Conservation (phyloP, 2,329 filamentous ascomycete species). For the Pseudogymnoascus sp. region DNA sequence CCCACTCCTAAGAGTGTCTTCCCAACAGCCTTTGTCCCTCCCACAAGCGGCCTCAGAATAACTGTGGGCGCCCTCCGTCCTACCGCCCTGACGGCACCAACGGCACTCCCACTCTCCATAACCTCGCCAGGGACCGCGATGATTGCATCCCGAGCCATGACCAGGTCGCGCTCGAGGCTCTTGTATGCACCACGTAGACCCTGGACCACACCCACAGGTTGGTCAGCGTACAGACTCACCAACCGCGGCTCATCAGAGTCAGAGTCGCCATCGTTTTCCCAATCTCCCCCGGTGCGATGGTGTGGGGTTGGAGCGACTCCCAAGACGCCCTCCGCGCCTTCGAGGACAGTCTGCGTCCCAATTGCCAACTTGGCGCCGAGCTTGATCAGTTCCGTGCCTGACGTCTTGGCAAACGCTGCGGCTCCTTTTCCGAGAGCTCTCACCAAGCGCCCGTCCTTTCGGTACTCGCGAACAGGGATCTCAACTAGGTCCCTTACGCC, state of each 20-base stretch:
- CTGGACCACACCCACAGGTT: constrained; percentile 80
- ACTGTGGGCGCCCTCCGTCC: constrained; percentile 82
- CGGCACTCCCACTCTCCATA: constrained; percentile 75
- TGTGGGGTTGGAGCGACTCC: constrained; percentile 21
- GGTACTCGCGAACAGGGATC: constrained; percentile 85
- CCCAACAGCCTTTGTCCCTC: constrained; percentile 78
- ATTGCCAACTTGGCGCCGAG: constrained; percentile 90
- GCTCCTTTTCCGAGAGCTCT: constrained; percentile 89
- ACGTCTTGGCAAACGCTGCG: constrained; percentile 82
- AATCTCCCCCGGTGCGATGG: constrained; percentile 34
- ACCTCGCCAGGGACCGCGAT: constrained; percentile 90
- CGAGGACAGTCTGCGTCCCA: constrained; percentile 86
- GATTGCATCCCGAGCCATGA: constrained; percentile 79
- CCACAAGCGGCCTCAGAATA: constrained; percentile 82
- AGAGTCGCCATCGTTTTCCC: constrained; percentile 49
- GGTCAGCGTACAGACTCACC: constrained; percentile 87
- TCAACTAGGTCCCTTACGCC: constrained; percentile 81
- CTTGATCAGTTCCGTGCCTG: constrained; percentile 87
- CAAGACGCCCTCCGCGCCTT: constrained; percentile 78
- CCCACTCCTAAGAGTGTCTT: constrained; percentile 87
- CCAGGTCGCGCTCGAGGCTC: constrained; percentile 77
- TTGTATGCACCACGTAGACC: constrained; percentile 76
- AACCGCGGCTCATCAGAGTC: constrained; percentile 66
- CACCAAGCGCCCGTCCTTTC: constrained; percentile 85
- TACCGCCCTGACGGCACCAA: constrained; percentile 71